Base-by-base conservation (phyloP, 345 rosid species). In the Isatis tinctoria region DNA sequence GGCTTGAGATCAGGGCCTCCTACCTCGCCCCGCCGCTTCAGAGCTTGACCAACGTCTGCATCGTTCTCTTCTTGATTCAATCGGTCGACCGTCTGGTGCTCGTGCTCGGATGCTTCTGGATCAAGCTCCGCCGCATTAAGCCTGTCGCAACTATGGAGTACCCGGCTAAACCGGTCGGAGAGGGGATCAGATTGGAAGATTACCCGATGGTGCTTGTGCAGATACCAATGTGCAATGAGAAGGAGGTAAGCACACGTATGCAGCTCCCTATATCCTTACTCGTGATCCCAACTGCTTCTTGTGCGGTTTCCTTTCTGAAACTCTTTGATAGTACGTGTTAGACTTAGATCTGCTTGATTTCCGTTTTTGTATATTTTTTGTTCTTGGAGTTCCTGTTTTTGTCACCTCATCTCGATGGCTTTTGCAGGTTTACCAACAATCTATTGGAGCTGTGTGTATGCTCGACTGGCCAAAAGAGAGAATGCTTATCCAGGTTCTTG, bases 221-320 rank as follows among this genome's bases (percentile, higher is more conserved):
- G 84, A 93, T 93, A 71, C 98, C 98, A 4, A 93, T 93, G 97
- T 93, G 98, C 86, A 93, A 93, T 75, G 97, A 93, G 88, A 86
- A 75, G 88, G 98, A 93, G 97, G 98, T 93, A 88, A 52, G 8
- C 33, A 12, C 10, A 44, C n/a, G 6, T 40, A 40, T 43, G 47
- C 1, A 43, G 47, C 8, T 43, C 49, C 47, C 11, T 22, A 3
- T 11, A 40, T 40, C n/a, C 45, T 40, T 20, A 66, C 43, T 51
- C 32, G 5, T 41, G 14, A 41, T 41, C n/a, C 47, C 20, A 24
- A 36, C 24, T 51, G 48, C 13, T 66, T 44, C 43, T 18, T 65
- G 6, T 65, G 36, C 10, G 10, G 48, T 37, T 18, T 18, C 24
- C 14, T 43, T 41, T 18, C 65, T 33, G 36, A 33, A 33, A 33